These are phyloP conservation scores for Ensete ventricosum DNA, from an alignment of 176 grass and related monocot genomes.

Conservation along the genomic window DNA sequence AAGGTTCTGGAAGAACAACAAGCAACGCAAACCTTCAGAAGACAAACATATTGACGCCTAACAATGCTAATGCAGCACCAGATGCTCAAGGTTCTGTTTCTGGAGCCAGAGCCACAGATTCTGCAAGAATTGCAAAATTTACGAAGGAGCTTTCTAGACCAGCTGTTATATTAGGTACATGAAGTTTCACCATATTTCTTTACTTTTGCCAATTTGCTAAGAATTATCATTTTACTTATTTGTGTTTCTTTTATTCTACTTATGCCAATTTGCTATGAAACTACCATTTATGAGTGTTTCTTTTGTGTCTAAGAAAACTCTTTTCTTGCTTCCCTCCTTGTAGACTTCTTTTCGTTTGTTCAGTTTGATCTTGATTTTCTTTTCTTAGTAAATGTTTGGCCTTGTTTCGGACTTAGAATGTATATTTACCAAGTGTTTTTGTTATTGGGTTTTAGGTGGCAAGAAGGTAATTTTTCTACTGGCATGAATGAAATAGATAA, in stretches of 20 bases:
- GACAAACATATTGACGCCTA: conserved; percentile 42
- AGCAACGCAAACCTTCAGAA: conserved; percentile 38
- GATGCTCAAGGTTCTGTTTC: conserved; percentile 73
- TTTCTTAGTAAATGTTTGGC: no score
- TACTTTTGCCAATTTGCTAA: neutral
- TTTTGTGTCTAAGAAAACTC: neutral
- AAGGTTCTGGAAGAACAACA: conserved; percentile 30
- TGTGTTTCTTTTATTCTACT: no score
- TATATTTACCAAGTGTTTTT: no score
- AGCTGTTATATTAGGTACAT: conserved; percentile 83
- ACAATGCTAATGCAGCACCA: conserved; percentile 37
- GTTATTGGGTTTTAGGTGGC: no score
- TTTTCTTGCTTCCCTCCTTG: no score
- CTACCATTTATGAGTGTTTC: neutral
- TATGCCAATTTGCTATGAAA: neutral
- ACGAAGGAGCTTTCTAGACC: conserved; percentile 72
- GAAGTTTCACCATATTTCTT: neutral
- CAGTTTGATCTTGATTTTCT: no score
- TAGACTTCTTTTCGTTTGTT: no score
- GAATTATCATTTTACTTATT: no score
- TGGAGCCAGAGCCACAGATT: conserved; percentile 93
- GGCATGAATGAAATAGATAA: no score
- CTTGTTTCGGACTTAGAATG: no score
- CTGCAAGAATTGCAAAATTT: conserved; percentile 76
- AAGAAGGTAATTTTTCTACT: no score